Percentiles rank a stretch among this genome's conserved stretches.
phyloP scores from a whole-genome alignment of 768 basidiomycete genomes.

The Suillus tomentosus region DNA sequence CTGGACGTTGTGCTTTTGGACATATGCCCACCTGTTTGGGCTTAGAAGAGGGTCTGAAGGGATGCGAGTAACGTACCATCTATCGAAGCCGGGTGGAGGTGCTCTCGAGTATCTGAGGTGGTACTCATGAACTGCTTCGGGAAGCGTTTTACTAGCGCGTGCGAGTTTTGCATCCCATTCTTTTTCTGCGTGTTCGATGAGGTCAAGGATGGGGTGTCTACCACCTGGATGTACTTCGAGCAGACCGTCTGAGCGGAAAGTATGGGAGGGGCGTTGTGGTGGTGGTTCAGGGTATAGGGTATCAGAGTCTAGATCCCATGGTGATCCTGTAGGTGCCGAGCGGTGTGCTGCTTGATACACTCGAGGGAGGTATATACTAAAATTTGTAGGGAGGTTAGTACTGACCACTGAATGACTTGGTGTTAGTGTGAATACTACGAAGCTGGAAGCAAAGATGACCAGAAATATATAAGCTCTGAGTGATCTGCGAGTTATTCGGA shows the following conservation, averaged over 20 bases:
- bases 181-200: conserved; percentile 40
- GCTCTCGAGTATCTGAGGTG: conserved; percentile 35
- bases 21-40: conserved; percentile 46
- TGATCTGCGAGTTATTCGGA: neutral
- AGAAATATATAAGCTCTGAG: neutral
- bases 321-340: neutral
- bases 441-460: neutral
- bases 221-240: conserved; percentile 39
- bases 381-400: neutral
- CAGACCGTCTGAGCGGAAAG: conserved; percentile 34
- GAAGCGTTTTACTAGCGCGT: conserved; percentile 39
- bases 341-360: neutral
- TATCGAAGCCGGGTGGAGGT: conserved; percentile 48
- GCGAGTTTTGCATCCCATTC: conserved; percentile 42
- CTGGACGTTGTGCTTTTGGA: conserved; percentile 44
- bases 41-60: neutral
- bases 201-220: conserved; percentile 47
- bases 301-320: neutral
- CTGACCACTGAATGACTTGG: neutral
- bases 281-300: neutral
- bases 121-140: conserved; percentile 44
- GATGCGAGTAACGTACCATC: conserved; percentile 38
- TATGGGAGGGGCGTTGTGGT: conserved; percentile 15
- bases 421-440: neutral
- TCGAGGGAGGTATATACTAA: neutral